Evolutionary conservation across 164 flowering plant species (phyloP).

Genomic region (Tinospora cordifolia): DNA sequence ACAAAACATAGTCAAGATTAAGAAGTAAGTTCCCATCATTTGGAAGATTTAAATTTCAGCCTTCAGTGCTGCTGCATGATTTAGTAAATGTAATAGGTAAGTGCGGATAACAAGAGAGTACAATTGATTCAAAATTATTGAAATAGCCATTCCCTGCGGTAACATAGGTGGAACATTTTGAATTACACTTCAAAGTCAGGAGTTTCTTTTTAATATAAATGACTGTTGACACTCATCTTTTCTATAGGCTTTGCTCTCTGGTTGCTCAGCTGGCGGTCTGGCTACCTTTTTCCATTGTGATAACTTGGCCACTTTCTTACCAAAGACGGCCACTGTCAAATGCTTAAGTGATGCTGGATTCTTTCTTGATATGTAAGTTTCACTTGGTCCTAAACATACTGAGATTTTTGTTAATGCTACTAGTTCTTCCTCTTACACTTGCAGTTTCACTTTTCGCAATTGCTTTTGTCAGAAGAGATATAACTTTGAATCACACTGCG

Average conservation of each 20-base stretch:
- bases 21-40: too few relatives aligned
- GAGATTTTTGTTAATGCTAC: background rate
- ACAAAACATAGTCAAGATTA: too few relatives aligned
- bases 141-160: too few relatives aligned
- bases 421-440: background rate
- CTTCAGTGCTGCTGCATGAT: too few relatives aligned
- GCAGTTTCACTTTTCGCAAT: background rate
- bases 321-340: constrained; percentile 58
- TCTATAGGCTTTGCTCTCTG: constrained; percentile 85
- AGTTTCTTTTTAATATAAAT: background rate
- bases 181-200: background rate
- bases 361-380: constrained; percentile 68
- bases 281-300: constrained; percentile 80
- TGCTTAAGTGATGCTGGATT: constrained; percentile 98
- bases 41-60: too few relatives aligned
- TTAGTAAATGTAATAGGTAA: too few relatives aligned
- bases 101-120: too few relatives aligned
- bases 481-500: constrained; percentile 40
- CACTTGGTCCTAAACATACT: background rate
- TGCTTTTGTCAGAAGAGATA: constrained; percentile 51
- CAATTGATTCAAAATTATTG: too few relatives aligned
- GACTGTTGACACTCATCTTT: constrained; percentile 1
- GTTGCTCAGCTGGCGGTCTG: constrained; percentile 97
- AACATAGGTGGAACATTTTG: too few relatives aligned
- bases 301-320: constrained; percentile 49